Evolutionary conservation across 176 grass and related monocot species (phyloP).

Genomic region (Carex parvula): DNA sequence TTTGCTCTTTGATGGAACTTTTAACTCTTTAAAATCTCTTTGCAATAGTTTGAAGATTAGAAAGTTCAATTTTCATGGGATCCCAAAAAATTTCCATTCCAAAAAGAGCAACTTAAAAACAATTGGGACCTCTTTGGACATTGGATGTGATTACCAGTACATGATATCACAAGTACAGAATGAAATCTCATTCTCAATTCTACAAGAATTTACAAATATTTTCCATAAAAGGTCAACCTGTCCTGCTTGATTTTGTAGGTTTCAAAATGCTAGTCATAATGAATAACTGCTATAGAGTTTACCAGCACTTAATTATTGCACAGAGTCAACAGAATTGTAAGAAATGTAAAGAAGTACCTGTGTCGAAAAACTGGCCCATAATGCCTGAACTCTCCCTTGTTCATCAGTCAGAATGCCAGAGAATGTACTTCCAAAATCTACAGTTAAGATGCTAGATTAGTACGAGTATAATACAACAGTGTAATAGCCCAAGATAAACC

Average conservation of each 20-base stretch:
- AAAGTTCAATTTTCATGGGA: not conserved
- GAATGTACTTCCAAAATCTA: conserved; percentile 98
- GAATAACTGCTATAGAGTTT: not conserved
- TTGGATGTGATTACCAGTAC: not conserved
- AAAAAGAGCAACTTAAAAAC: not conserved
- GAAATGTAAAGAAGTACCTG: conserved; percentile 54
- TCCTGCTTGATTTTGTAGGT: not conserved
- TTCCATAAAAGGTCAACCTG: not conserved
- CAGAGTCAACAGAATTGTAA: conserved; percentile 15
- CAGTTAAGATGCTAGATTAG: conserved; percentile 3
- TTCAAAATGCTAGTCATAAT: not conserved
- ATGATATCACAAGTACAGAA: not conserved
- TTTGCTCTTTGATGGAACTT: not conserved
- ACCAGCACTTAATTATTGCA: conserved; percentile 34
- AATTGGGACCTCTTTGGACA: not conserved
- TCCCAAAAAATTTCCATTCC: not conserved
- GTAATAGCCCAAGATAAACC: not conserved
- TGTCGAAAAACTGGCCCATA: conserved; percentile 99
- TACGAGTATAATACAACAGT: not conserved
- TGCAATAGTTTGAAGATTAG: not conserved
- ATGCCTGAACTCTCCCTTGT: conserved; percentile 94
- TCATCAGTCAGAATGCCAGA: conserved; percentile 96
- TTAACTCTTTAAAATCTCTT: not conserved
- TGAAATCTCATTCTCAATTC: not conserved
- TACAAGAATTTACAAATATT: conserved; percentile 1